Evolutionary conservation across 2,329 filamentous ascomycete species (phyloP).

Genomic region (Pestalotiopsis sp.): DNA sequence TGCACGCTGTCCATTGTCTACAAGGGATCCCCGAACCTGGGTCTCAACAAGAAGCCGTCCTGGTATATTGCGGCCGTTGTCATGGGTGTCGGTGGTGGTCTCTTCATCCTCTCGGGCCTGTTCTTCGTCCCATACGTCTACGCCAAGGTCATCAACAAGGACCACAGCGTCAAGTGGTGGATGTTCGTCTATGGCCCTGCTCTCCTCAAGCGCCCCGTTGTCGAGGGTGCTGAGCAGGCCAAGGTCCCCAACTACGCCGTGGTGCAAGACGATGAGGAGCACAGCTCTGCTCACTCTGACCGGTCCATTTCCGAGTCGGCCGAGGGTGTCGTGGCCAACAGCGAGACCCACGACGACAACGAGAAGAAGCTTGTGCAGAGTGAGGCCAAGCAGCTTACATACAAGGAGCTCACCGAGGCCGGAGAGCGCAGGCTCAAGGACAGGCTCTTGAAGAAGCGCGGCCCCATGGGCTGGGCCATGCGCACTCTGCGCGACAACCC

Average conservation of each 20-base stretch:
- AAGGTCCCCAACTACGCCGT: constrained; percentile 76
- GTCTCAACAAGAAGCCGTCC: constrained; percentile 63
- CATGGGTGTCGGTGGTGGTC: constrained; percentile 61
- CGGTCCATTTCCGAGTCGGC: constrained; percentile 28
- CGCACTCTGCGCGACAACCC: constrained; percentile 73
- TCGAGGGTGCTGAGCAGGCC: constrained; percentile 52
- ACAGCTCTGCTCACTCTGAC: constrained; percentile 23
- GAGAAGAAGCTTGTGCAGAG: constrained; percentile 44
- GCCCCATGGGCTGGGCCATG: constrained; percentile 83
- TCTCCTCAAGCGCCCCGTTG: constrained; percentile 59
- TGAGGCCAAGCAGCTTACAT: constrained; percentile 54
- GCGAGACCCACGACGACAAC: constrained; percentile 24
- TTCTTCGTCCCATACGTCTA: constrained; percentile 76
- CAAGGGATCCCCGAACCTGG: constrained; percentile 73
- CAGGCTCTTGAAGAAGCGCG: constrained; percentile 60
- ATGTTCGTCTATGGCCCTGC: constrained; percentile 63
- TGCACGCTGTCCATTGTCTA: constrained; percentile 79
- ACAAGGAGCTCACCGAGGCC: constrained; percentile 61
- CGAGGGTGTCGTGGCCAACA: background rate
- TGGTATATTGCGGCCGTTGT: constrained; percentile 69
- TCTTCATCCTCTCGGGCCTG: constrained; percentile 59
- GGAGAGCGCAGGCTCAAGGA: constrained; percentile 60
- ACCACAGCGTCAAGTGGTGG: constrained; percentile 64
- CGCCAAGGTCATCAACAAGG: constrained; percentile 67
- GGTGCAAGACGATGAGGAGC: constrained; percentile 62